Evolutionary conservation across 164 flowering plant genomes (phyloP).

Genomic region (Chimonanthus salicifolius): DNA sequence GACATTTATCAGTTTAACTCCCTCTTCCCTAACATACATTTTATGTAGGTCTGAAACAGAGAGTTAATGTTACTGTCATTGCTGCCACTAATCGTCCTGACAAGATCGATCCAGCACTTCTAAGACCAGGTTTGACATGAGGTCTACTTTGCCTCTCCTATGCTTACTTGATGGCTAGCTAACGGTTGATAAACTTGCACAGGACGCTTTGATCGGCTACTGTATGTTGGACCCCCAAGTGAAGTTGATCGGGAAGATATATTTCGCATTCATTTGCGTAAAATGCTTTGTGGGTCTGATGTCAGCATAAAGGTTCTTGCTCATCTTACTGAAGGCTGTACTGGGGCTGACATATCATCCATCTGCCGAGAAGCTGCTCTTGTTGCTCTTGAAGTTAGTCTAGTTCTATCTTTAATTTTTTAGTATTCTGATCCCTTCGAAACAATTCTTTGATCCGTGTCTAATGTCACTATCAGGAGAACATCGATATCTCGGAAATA

Average conservation of each 20-base stretch:
- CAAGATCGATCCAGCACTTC: constrained; percentile 89
- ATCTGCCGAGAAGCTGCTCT: constrained; percentile 78
- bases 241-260: constrained; percentile 66
- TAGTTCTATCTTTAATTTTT: constrained; percentile 2
- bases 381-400: constrained; percentile 64
- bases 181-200: constrained; percentile 13
- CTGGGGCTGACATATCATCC: constrained; percentile 87
- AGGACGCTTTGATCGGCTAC: constrained; percentile 93
- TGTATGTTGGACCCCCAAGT: constrained; percentile 92
- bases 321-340: constrained; percentile 60
- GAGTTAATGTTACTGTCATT: constrained; percentile 85
- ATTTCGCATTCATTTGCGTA: constrained; percentile 68
- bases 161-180: not conserved
- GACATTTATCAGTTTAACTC: no score
- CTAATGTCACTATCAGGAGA: constrained; percentile 45
- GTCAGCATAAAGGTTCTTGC: constrained; percentile 63
- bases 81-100: constrained; percentile 99
- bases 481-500: constrained; percentile 44
- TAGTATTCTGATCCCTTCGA: not conserved
- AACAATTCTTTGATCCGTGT: not conserved
- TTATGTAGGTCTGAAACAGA: constrained; percentile 70
- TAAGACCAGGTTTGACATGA: constrained; percentile 66
- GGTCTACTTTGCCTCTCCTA: not conserved
- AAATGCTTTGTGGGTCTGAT: constrained; percentile 57
- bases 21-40: not conserved